Evolutionary conservation across 768 basidiomycete species (phyloP).

Genomic region (Coprinopsis sp.): DNA sequence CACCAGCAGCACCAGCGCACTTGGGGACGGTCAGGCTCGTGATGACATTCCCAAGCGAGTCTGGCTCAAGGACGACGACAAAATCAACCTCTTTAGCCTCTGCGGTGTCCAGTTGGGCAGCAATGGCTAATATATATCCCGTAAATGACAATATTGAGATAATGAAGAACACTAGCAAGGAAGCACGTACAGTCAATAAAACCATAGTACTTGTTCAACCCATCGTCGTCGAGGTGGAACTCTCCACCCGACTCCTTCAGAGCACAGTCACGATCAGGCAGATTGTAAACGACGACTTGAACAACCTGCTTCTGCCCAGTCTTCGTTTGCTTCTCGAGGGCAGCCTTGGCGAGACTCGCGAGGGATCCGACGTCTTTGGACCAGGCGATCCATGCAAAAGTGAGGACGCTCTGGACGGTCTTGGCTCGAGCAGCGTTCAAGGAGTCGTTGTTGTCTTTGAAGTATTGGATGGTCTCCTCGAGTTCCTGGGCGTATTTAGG

Average conservation of each 20-base stretch:
- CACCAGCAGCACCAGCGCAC: constrained; percentile 28
- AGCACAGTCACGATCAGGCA: constrained; percentile 31
- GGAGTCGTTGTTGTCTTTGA: constrained; percentile 12
- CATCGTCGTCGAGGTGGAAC: constrained; percentile 23
- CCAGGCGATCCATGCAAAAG: constrained; percentile 19
- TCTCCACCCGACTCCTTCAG: constrained; percentile 31
- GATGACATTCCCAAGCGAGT: constrained; percentile 30
- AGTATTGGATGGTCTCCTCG: constrained; percentile 17
- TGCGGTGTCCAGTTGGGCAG: constrained; percentile 13
- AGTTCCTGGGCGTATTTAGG: constrained; percentile 16
- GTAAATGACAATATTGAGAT: neutral
- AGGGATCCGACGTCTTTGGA: constrained; percentile 2
- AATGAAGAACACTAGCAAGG: neutral
- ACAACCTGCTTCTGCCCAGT: constrained; percentile 21
- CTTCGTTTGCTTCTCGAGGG: constrained; percentile 8
- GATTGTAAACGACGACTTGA: constrained; percentile 29
- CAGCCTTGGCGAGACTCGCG: constrained; percentile 4
- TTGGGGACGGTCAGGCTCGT: constrained; percentile 23
- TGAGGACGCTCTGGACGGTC: constrained; percentile 16
- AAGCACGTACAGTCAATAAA: constrained; percentile 22
- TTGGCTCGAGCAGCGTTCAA: constrained; percentile 16
- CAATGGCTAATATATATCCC: constrained; percentile 12
- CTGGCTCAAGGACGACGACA: constrained; percentile 28
- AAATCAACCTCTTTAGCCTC: constrained; percentile 22
- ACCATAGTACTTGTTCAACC: constrained; percentile 26